Conservation (phyloP, 768 basidiomycete species). For the Glaciozyma martinii region DNA sequence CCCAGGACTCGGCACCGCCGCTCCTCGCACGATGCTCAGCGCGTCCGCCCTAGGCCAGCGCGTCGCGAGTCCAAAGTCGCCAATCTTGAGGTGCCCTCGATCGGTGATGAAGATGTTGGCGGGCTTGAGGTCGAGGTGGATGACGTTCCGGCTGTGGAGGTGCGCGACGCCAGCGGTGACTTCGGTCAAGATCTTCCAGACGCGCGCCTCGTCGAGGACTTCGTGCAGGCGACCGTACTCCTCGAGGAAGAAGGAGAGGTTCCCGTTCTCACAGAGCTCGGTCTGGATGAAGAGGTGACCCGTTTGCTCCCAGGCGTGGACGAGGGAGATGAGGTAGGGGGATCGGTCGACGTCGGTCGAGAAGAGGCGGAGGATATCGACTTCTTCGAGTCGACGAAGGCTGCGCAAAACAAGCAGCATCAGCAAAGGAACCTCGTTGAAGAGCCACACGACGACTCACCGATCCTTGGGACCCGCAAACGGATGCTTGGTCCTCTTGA, state of each 20-base stretch:
- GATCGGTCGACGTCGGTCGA: conserved; percentile 37
- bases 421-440: neutral
- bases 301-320: conserved; percentile 94
- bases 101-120: conserved; percentile 88
- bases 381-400: conserved; percentile 79
- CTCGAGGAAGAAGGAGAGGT: conserved; percentile 80
- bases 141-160: conserved; percentile 77
- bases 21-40: conserved; percentile 34
- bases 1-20: conserved; percentile 31
- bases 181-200: conserved; percentile 93
- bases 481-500: conserved; percentile 80
- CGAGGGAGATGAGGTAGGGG: conserved; percentile 71
- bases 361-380: conserved; percentile 78
- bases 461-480: conserved; percentile 87
- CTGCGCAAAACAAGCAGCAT: conserved; percentile 25
- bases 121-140: conserved; percentile 95
- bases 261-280: conserved; percentile 86
- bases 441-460: conserved; percentile 46
- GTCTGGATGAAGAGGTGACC: conserved; percentile 84
- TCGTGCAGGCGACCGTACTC: conserved; percentile 74
- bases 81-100: conserved; percentile 85
- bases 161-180: conserved; percentile 78
- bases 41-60: conserved; percentile 63
- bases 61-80: conserved; percentile 98
- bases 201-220: conserved; percentile 75